Evolutionary conservation across 192 early-diverging fungal genomes (phyloP).

Genomic region (Gaertneriomyces semiglobifer): DNA sequence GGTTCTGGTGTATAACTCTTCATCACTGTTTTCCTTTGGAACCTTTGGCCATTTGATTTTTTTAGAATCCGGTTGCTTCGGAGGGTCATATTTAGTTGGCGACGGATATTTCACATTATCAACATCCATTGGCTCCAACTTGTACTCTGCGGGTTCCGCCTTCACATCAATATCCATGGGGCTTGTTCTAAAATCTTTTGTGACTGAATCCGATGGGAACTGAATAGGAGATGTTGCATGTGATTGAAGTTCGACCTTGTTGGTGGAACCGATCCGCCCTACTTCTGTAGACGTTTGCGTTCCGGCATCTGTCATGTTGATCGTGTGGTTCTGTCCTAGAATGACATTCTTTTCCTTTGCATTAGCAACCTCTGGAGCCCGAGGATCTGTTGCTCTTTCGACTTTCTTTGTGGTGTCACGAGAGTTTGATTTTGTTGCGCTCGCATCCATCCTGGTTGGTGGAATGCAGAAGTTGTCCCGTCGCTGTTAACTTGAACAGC

Average conservation of each 20-base stretch:
- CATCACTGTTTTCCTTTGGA: neutral
- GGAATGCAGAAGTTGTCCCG: neutral
- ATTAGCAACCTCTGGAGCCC: neutral
- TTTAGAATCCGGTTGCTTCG: neutral
- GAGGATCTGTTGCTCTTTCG: neutral
- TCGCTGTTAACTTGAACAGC: neutral
- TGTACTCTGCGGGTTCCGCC: no score
- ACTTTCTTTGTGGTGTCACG: neutral
- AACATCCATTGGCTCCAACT: neutral
- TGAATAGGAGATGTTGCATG: neutral
- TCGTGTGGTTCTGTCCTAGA: neutral
- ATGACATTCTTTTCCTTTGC: neutral
- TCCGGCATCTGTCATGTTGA: neutral
- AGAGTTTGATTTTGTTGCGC: conserved; percentile 1
- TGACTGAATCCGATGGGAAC: neutral
- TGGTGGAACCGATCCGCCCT: neutral
- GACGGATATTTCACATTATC: neutral
- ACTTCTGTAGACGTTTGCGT: neutral
- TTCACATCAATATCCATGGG: neutral
- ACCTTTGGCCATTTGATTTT: neutral
- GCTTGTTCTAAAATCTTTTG: neutral
- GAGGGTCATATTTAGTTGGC: neutral
- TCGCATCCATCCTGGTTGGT: neutral
- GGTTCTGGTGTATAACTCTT: neutral
- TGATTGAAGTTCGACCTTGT: conserved; percentile 1